phyloP scores from a whole-genome alignment of 352 stramenopile genomes.

The Phytopythium montanum region DNA sequence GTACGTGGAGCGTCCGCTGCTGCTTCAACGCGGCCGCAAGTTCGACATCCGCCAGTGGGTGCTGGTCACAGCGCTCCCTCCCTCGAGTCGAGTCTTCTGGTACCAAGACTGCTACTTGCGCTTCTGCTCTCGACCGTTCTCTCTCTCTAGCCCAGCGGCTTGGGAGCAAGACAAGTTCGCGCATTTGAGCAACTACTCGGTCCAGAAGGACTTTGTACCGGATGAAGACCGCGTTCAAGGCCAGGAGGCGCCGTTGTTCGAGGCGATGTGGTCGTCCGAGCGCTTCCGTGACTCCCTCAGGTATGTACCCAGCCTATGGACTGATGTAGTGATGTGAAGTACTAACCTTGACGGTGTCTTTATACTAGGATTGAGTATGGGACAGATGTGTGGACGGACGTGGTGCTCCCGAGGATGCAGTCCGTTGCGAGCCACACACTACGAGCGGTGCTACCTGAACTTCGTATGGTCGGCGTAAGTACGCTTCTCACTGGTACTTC shows the following conservation, averaged over 20 bases:
- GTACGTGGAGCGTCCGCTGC: constrained; percentile 78
- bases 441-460: constrained; percentile 32
- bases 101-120: constrained; percentile 71
- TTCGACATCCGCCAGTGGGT: constrained; percentile 90
- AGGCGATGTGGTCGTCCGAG: constrained; percentile 64
- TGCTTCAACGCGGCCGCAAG: constrained; percentile 53
- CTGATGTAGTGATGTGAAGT: neutral
- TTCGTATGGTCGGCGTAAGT: constrained; percentile 46
- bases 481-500: no score
- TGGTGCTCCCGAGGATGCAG: constrained; percentile 59
- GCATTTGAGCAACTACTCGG: constrained; percentile 84
- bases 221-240: neutral
- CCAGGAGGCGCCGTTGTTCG: constrained; percentile 8
- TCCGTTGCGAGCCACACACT: constrained; percentile 32
- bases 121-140: constrained; percentile 63
- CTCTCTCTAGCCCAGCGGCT: constrained; percentile 26
- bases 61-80: constrained; percentile 57
- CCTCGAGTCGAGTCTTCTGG: constrained; percentile 53
- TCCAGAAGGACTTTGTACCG: constrained; percentile 56
- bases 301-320: constrained; percentile 13
- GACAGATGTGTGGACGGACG: constrained; percentile 43
- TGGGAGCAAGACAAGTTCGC: constrained; percentile 37
- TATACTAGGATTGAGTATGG: constrained; percentile 21
- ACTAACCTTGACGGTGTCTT: neutral
- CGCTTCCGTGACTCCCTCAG: constrained; percentile 31